Conservation (phyloP, 2,329 filamentous ascomycete genomes). For the Fusarium algeriense region DNA sequence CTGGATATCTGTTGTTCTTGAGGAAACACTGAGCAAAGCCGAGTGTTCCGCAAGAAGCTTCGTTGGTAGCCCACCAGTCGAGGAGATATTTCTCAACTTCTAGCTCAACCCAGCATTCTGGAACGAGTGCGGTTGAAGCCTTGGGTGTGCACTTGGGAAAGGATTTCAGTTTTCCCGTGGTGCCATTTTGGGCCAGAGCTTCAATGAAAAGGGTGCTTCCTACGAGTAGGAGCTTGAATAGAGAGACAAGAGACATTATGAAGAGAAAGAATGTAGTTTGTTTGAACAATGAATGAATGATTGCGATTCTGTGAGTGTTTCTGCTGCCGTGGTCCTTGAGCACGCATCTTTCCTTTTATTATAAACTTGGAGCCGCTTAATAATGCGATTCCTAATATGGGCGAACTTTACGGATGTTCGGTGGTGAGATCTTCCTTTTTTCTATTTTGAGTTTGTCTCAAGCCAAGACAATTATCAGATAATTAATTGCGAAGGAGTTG, state of each 20-base stretch:
- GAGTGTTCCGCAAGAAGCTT: not conserved
- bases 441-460: too few species aligned
- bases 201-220: not conserved
- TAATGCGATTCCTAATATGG: not conserved
- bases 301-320: not conserved
- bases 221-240: not conserved
- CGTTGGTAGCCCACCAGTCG: not conserved
- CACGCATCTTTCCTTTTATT: not conserved
- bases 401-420: too few species aligned
- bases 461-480: too few species aligned
- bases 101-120: not conserved
- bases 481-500: too few species aligned
- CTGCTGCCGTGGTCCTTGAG: not conserved
- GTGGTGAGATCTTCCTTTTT: too few species aligned
- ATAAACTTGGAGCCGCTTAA: too few species aligned
- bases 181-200: not conserved
- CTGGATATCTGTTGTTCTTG: not conserved
- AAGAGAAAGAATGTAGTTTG: not conserved
- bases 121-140: not conserved
- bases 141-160: not conserved
- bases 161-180: not conserved
- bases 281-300: not conserved
- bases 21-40: not conserved
- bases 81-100: not conserved
- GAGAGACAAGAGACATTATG: not conserved